Evolutionary conservation across 169 alveolate genomes (phyloP).

Genomic region (Plasmodium ovale): DNA sequence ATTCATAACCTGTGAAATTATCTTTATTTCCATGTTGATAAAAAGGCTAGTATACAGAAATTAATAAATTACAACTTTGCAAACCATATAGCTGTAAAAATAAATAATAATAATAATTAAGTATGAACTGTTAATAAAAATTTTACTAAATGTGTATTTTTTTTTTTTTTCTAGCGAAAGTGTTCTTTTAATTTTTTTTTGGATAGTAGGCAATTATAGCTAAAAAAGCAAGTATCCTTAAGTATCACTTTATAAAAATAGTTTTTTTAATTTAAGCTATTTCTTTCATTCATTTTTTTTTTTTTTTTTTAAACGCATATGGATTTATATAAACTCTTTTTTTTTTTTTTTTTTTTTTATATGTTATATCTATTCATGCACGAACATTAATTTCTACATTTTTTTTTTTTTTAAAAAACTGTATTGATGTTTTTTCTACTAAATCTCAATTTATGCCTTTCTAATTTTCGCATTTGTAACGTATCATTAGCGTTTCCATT

Average conservation of each 20-base stretch:
- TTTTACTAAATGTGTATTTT: not conserved
- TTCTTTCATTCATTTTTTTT: not conserved
- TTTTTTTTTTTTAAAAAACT: conserved; percentile 5
- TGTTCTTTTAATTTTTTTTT: conserved; percentile 42
- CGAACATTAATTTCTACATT: not conserved
- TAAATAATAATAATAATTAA: conserved; percentile 26
- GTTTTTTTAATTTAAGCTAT: not conserved
- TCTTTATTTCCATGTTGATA: not conserved
- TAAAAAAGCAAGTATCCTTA: not conserved
- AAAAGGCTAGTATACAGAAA: conserved; percentile 4
- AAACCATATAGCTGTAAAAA: not conserved
- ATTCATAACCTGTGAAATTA: not conserved
- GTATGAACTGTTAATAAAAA: conserved; percentile 40
- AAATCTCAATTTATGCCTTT: not conserved
- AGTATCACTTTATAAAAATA: not conserved
- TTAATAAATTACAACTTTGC: conserved; percentile 13
- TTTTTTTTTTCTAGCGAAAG: conserved; percentile 25
- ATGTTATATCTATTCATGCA: not conserved
- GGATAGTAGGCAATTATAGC: conserved; percentile 10
- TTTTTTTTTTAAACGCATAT: conserved; percentile 5
- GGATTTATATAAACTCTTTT: too few relatives aligned
- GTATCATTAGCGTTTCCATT: conserved; percentile 9
- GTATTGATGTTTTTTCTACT: not conserved
- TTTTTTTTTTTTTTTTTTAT: conserved; percentile 6
- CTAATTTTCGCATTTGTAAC: not conserved